Percentiles rank a stretch among this genome's conserved stretches.
Evolutionary conservation across 2,329 filamentous ascomycete genomes (phyloP).

Genomic region (Graphium sp.): DNA sequence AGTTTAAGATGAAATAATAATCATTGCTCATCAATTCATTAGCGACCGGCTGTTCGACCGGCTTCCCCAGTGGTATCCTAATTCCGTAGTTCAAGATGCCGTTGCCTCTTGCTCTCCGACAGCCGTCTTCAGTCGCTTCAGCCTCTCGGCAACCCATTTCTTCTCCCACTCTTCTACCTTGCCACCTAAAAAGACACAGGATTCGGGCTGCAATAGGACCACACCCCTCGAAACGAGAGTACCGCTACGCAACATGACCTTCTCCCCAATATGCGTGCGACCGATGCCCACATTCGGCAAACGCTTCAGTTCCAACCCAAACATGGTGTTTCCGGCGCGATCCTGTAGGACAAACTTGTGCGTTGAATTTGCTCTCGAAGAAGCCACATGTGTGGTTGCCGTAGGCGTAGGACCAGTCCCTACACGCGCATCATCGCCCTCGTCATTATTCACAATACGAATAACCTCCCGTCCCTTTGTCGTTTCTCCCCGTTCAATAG

Average conservation of each 20-base stretch:
- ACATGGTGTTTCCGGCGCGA: constrained; percentile 48
- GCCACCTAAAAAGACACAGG: constrained; percentile 62
- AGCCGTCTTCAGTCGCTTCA: constrained; percentile 49
- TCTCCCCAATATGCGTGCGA: constrained; percentile 59
- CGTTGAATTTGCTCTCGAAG: constrained; percentile 32
- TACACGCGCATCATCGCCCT: constrained; percentile 28
- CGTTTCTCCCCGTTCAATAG: constrained; percentile 54
- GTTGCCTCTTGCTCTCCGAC: constrained; percentile 22
- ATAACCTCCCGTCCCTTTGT: constrained; percentile 70
- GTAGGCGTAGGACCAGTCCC: constrained; percentile 9
- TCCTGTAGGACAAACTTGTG: constrained; percentile 79
- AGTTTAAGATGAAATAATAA: too few species aligned
- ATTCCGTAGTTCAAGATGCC: too few species aligned
- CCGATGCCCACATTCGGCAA: constrained; percentile 49
- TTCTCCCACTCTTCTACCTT: constrained; percentile 71
- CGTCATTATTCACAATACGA: constrained; percentile 33
- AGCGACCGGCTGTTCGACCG: too few species aligned
- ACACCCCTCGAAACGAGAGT: constrained; percentile 57
- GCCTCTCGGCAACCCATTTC: constrained; percentile 55
- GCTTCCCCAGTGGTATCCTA: too few species aligned
- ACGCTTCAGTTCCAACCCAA: constrained; percentile 53
- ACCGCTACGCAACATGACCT: constrained; percentile 54
- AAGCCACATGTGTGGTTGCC: constrained; percentile 5
- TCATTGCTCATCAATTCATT: background rate
- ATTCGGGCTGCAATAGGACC: constrained; percentile 57